phyloP scores from a whole-genome alignment of 768 basidiomycete genomes.

The Hemileccinum impolitum region DNA sequence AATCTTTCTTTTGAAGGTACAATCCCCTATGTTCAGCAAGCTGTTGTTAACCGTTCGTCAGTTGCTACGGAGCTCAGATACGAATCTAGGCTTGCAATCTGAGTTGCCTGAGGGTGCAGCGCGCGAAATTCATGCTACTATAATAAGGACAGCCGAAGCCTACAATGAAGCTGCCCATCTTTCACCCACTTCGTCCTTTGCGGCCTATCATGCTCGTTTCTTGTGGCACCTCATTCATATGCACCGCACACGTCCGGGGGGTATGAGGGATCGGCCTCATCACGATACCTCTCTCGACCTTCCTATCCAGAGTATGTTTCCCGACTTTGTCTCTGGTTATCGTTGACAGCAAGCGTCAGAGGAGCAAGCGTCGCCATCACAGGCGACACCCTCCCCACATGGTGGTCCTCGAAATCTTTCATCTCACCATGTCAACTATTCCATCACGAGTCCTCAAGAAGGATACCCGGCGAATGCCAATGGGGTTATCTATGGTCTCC shows the following conservation, averaged over 20 bases:
- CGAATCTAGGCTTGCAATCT: conserved; percentile 51
- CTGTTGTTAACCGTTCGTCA: conserved; percentile 25
- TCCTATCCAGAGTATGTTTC: conserved; percentile 48
- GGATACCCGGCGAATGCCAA: conserved; percentile 13
- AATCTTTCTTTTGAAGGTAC: conserved; percentile 72
- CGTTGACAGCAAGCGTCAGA: conserved; percentile 17
- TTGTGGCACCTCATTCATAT: conserved; percentile 65
- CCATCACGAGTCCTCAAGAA: conserved; percentile 18
- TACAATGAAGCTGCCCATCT: conserved; percentile 69
- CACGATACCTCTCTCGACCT: conserved; percentile 50
- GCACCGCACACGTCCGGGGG: conserved; percentile 46
- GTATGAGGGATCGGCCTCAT: conserved; percentile 37
- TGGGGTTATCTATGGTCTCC: conserved; percentile 12
- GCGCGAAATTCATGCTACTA: conserved; percentile 61
- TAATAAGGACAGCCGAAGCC: conserved; percentile 70
- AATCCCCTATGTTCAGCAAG: conserved; percentile 4
- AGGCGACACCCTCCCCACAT: conserved; percentile 24
- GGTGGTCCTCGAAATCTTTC: conserved; percentile 9
- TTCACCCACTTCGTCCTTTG: conserved; percentile 58
- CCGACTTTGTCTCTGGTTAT: not conserved
- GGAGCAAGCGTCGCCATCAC: conserved; percentile 19
- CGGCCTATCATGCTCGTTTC: conserved; percentile 79
- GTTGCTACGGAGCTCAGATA: conserved; percentile 68
- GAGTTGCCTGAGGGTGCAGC: conserved; percentile 61
- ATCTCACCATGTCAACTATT: conserved; percentile 16